These are phyloP conservation scores for Eragrostis nindensis DNA, from an alignment of 176 grass and related monocot species.

Conservation along the genomic window DNA sequence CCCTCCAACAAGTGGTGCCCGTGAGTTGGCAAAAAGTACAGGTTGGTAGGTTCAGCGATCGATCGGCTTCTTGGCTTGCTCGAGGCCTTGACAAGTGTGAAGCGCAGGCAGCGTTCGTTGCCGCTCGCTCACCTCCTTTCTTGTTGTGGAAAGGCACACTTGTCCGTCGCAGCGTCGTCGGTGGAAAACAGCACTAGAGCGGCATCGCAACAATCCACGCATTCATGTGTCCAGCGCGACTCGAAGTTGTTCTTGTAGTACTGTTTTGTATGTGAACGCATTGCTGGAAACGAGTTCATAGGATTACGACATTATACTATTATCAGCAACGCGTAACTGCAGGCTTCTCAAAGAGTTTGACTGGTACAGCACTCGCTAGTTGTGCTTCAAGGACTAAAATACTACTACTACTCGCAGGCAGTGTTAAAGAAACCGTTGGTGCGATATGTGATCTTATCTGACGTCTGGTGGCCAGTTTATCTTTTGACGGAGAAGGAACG, in stretches of 20 bases:
- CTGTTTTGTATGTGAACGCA: background rate
- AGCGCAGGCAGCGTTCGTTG: background rate
- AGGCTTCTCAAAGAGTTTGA: background rate
- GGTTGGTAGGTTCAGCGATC: slow-evolving; percentile 26
- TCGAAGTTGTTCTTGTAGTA: too few relatives aligned
- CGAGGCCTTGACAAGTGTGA: slow-evolving; percentile 29
- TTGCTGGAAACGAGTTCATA: background rate
- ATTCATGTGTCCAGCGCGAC: background rate
- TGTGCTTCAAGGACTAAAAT: background rate
- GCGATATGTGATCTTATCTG: background rate
- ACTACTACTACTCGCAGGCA: background rate
- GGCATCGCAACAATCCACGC: background rate
- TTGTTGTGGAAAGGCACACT: background rate
- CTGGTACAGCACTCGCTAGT: background rate
- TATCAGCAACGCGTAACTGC: background rate
- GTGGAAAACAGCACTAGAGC: background rate
- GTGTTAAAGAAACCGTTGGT: background rate
- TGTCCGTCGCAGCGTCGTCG: background rate
- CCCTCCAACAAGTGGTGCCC: background rate
- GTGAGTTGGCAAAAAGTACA: slow-evolving; percentile 5
- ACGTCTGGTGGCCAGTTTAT: background rate
- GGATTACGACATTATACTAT: background rate
- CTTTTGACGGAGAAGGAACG: background rate
- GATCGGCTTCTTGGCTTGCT: background rate
- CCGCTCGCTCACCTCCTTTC: background rate